Evolutionary conservation across 306 rosid genomes (phyloP).

Genomic region (Comarum palustre): DNA sequence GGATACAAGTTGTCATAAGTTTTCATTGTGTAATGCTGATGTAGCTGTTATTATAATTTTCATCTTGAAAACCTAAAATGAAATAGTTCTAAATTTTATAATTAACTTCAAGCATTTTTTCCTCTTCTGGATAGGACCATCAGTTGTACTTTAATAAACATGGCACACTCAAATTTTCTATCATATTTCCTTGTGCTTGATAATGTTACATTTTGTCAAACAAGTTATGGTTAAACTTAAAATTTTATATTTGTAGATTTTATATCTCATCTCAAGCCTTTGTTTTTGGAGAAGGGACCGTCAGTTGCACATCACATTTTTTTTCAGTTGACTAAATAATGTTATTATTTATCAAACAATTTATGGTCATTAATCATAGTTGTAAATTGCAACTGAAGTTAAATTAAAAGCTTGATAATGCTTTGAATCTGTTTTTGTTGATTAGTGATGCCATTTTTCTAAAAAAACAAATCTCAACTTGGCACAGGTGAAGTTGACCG

Average conservation of each 20-base stretch:
- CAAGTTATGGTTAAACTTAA: neutral
- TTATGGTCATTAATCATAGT: neutral
- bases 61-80: neutral
- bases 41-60: neutral
- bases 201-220: neutral
- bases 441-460: neutral
- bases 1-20: neutral
- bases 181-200: neutral
- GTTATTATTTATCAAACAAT: neutral
- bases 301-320: neutral
- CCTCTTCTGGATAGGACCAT: neutral
- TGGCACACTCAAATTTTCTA: neutral
- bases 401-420: neutral
- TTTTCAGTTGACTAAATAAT: neutral
- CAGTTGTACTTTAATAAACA: neutral
- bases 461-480: neutral
- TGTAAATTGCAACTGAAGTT: neutral
- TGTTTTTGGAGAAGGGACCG: neutral
- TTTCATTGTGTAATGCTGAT: neutral
- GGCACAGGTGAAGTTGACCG: constrained; percentile 87
- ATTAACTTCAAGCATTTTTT: neutral
- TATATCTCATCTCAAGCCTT: neutral
- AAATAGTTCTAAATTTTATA: neutral
- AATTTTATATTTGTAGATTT: neutral
- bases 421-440: constrained; percentile 9